phyloP scores from a whole-genome alignment of 176 grass and related monocot species.

The Aegilops umbellulata region DNA sequence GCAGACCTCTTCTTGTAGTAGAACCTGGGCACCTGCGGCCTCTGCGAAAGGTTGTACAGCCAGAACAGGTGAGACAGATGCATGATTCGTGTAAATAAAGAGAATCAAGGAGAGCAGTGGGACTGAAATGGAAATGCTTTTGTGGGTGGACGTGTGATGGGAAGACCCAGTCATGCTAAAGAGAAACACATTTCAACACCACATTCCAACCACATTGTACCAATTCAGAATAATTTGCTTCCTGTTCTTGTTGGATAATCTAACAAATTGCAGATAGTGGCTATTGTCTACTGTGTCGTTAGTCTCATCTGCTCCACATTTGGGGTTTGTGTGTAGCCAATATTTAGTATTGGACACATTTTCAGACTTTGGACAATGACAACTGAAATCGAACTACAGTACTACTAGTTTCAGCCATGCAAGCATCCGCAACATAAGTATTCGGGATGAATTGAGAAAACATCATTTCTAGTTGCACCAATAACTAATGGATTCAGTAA shows the following conservation, averaged over 20 bases:
- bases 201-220: background rate
- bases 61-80: conserved; percentile 15
- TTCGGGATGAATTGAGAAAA: background rate
- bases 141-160: background rate
- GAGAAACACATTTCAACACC: conserved; percentile 5
- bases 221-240: background rate
- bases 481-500: background rate
- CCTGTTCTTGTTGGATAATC: background rate
- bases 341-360: background rate
- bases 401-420: background rate
- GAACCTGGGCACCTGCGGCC: conserved; percentile 44
- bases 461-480: background rate
- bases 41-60: conserved; percentile 27
- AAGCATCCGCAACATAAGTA: background rate
- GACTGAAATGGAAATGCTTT: conserved; percentile 20
- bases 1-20: conserved; percentile 44
- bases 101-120: background rate
- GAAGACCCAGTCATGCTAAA: background rate
- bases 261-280: background rate
- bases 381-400: background rate
- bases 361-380: background rate
- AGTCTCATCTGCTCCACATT: background rate
- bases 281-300: background rate
- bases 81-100: conserved; percentile 9
- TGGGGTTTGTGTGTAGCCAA: background rate